Base-by-base conservation (phyloP, 2,329 filamentous ascomycete species). In the Leptographium flavum region DNA sequence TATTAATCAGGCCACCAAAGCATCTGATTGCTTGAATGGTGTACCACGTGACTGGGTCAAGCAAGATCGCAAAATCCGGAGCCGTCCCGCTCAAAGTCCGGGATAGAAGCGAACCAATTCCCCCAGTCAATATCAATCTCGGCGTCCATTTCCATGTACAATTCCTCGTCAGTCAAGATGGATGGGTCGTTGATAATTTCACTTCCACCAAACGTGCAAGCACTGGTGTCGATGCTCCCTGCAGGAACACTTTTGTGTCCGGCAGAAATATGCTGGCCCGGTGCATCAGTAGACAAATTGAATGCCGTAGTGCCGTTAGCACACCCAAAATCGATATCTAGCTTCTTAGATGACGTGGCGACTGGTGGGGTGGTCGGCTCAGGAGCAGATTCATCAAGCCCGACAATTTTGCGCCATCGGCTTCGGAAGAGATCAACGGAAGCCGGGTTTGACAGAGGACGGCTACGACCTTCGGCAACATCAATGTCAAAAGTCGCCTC, bases 361-460 rank as follows among this genome's bases (percentile, higher is more conserved):
- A 10, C 17, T 7, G 15, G n/a, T 14, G 17, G 13, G 4, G 30
- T 23, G 5, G 25, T 14, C n/a, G 28, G 13, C 5, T 28, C 19
- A 28, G 14, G 13, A 19, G 22, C 21, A 15, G 6, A 25, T 5
- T 2, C 36, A 4, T 47, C 50, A 1, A 52, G 41, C 4, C 43
- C 49, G 3, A 61, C 50, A 2, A 63, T 54, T n/a, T 42, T 47
- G 1, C 58, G 55, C 62, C 62, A 65, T 33, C 54, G 53, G n/a
- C 54, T 54, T 1, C 56, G 55, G 13, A 60, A 60, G 2, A 46
- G 35, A 10, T 57, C 56, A 4, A 53, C 55, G 6, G 41, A 45
- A 5, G 52, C 52, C 3, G 45, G 51, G 3, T 45, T 49, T 1
- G 54, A 49, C 19, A 58, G 52, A 0, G 60, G 57, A 4, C 57